Percentiles rank a stretch among this genome's conserved stretches.
phyloP scores from a whole-genome alignment of 352 stramenopile species.

The Globisporangium sylvaticum region DNA sequence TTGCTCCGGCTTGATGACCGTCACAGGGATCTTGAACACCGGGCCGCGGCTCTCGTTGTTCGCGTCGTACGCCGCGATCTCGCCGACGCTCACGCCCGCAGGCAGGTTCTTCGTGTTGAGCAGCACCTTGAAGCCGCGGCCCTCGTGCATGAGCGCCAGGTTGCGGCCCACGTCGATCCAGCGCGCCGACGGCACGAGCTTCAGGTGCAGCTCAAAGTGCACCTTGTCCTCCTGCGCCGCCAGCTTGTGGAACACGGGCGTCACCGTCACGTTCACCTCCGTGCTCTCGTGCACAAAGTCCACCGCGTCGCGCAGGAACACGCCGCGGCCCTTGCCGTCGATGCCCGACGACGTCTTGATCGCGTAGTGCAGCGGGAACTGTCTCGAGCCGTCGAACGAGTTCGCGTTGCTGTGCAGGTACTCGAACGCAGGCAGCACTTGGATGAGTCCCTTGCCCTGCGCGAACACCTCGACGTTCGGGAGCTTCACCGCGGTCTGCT shows the following conservation, averaged over 20 bases:
- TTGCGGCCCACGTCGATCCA: slow-evolving; percentile 88
- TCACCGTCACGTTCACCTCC: slow-evolving; percentile 83
- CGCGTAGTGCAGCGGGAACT: slow-evolving; percentile 56
- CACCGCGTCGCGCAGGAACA: slow-evolving; percentile 77
- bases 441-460: slow-evolving; percentile 78
- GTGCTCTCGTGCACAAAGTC: slow-evolving; percentile 77
- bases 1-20: slow-evolving; percentile 80
- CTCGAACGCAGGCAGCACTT: slow-evolving; percentile 75
- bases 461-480: slow-evolving; percentile 66
- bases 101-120: slow-evolving; percentile 83
- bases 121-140: slow-evolving; percentile 86
- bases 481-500: slow-evolving; percentile 76
- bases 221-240: slow-evolving; percentile 78
- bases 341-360: slow-evolving; percentile 40
- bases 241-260: slow-evolving; percentile 86
- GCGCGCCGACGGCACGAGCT: slow-evolving; percentile 68
- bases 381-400: slow-evolving; percentile 54
- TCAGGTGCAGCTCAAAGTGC: slow-evolving; percentile 86
- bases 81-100: slow-evolving; percentile 80
- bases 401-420: slow-evolving; percentile 49
- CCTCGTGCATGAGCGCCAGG: slow-evolving; percentile 85
- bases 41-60: slow-evolving; percentile 54
- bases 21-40: slow-evolving; percentile 91
- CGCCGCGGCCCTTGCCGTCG: slow-evolving; percentile 50
- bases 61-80: slow-evolving; percentile 81